phyloP scores from a whole-genome alignment of 164 flowering plant genomes.

The Kingdonia uniflora region DNA sequence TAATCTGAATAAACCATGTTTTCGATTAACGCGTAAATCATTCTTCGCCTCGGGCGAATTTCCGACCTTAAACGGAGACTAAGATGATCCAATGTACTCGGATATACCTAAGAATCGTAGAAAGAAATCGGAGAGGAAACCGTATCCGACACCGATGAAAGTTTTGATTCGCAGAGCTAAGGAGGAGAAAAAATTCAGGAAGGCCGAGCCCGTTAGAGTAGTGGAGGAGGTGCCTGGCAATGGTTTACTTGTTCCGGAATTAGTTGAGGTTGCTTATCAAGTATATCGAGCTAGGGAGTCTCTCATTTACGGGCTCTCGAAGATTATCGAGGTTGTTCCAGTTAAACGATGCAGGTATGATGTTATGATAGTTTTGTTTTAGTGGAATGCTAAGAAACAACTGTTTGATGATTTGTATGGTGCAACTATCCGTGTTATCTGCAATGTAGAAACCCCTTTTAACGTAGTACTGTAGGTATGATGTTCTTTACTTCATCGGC shows the following conservation, averaged over 20 bases:
- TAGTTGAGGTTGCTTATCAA: slow-evolving; percentile 44
- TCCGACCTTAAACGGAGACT: too few species aligned
- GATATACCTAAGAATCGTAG: slow-evolving; percentile 47
- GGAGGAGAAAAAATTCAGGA: slow-evolving; percentile 37
- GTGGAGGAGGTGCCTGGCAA: slow-evolving; percentile 56
- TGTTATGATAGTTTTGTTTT: too few species aligned
- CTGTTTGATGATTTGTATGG: too few species aligned
- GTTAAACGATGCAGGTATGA: slow-evolving; percentile 78
- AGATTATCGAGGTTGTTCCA: slow-evolving; percentile 24
- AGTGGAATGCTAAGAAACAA: too few species aligned
- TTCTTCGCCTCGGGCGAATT: neutral
- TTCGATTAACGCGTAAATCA: neutral
- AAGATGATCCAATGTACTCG: slow-evolving; percentile 26
- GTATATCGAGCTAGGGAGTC: slow-evolving; percentile 64
- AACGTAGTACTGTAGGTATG: too few species aligned
- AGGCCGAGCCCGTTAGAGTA: slow-evolving; percentile 37
- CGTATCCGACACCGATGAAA: too few species aligned
- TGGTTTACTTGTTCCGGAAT: slow-evolving; percentile 58
- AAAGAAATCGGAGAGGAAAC: slow-evolving; percentile 38
- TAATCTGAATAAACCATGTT: neutral
- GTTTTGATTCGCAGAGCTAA: slow-evolving; percentile 57
- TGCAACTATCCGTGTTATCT: too few species aligned
- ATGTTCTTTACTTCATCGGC: too few species aligned
- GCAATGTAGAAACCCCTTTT: too few species aligned
- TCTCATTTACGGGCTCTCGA: too few species aligned